Conservation (phyloP, 129 eudicot species). For the sunflower (Helianthus annuus) region DNA sequence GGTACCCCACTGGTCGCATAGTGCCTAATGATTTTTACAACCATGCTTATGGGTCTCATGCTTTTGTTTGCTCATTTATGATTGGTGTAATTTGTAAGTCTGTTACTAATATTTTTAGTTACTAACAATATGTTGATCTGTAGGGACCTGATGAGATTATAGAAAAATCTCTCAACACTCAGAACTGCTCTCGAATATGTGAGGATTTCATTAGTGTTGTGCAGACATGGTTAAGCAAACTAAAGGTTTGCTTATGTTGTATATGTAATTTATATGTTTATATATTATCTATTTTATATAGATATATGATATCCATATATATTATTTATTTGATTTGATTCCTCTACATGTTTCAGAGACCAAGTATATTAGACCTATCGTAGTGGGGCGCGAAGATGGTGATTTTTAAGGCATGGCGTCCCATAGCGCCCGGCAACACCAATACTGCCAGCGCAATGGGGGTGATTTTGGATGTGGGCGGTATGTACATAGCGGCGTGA, state of each 20-base stretch:
- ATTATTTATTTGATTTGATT: neutral
- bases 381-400: too few species aligned
- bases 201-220: constrained; percentile 74
- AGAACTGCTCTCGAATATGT: constrained; percentile 69
- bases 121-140: constrained; percentile 22
- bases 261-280: neutral
- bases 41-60: constrained; percentile 50
- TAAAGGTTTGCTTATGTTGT: constrained; percentile 53
- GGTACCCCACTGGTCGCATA: too few species aligned
- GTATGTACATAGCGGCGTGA: too few species aligned
- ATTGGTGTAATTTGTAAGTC: constrained; percentile 11
- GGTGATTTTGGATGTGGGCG: too few species aligned
- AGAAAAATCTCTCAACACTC: constrained; percentile 70
- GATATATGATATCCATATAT: too few species aligned
- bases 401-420: too few species aligned
- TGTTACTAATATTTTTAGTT: neutral
- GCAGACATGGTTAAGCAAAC: constrained; percentile 86
- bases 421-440: too few species aligned
- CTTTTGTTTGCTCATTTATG: constrained; percentile 91
- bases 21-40: too few species aligned
- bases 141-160: constrained; percentile 90
- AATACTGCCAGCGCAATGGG: too few species aligned
- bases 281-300: neutral
- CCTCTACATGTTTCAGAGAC: constrained; percentile 52
- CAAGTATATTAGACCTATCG: constrained; percentile 44